Percentiles rank a stretch among this genome's conserved stretches.
Evolutionary conservation across 768 basidiomycete genomes (phyloP).

Genomic region (Naganishia vaughanmartiniae): DNA sequence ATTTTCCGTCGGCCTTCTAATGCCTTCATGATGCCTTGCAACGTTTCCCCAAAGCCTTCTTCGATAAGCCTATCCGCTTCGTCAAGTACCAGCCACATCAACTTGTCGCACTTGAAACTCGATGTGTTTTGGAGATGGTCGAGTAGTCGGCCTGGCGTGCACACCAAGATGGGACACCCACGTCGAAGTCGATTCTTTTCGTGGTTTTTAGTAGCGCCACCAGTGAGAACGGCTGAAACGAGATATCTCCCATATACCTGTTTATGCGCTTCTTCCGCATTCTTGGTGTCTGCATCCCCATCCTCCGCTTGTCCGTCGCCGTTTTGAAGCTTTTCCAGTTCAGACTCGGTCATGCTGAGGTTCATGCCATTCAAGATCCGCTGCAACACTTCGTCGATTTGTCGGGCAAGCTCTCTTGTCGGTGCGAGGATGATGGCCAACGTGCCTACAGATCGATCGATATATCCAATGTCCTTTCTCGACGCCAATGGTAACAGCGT

Average conservation of each 20-base stretch:
- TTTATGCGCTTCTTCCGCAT: constrained; percentile 44
- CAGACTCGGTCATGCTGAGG: constrained; percentile 53
- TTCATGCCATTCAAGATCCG: constrained; percentile 58
- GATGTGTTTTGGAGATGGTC: constrained; percentile 96
- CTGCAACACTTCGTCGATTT: constrained; percentile 93
- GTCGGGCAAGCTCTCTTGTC: constrained; percentile 91
- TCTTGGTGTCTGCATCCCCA: constrained; percentile 23
- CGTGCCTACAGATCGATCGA: constrained; percentile 91
- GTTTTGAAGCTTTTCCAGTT: constrained; percentile 32
- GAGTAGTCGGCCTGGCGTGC: constrained; percentile 89
- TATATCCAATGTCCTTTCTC: constrained; percentile 61
- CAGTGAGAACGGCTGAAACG: constrained; percentile 85
- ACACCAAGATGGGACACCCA: constrained; percentile 89
- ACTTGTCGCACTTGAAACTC: constrained; percentile 87
- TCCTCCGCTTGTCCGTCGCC: background rate
- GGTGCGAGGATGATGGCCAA: constrained; percentile 91
- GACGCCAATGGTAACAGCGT: constrained; percentile 74
- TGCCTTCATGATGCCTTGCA: constrained; percentile 80
- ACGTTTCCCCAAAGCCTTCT: constrained; percentile 93
- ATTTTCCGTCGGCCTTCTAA: constrained; percentile 78
- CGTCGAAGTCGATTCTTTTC: constrained; percentile 94
- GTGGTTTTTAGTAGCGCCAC: constrained; percentile 88
- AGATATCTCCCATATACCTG: constrained; percentile 69
- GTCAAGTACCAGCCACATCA: constrained; percentile 92
- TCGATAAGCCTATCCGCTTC: constrained; percentile 98